These are phyloP conservation scores for Pythium apleroticum DNA, from an alignment of 352 stramenopile genomes.

Conservation along the genomic window DNA sequence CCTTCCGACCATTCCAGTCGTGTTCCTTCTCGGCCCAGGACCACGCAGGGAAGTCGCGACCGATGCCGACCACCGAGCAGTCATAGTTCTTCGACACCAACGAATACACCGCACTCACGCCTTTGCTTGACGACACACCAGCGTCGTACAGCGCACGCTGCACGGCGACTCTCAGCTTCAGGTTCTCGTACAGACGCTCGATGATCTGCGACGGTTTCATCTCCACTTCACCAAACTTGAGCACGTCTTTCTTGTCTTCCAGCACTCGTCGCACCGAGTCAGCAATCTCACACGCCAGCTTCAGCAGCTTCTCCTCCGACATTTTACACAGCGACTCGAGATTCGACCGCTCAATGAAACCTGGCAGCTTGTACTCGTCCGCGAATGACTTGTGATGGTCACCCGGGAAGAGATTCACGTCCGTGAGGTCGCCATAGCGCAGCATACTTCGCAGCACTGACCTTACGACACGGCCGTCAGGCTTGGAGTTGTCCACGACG, in stretches of 20 bases:
- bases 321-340: conserved; percentile 54
- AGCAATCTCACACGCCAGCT: conserved; percentile 64
- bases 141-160: conserved; percentile 65
- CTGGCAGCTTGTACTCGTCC: conserved; percentile 77
- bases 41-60: conserved; percentile 69
- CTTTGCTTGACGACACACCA: conserved; percentile 44
- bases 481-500: conserved; percentile 36
- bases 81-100: conserved; percentile 73
- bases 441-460: conserved; percentile 67
- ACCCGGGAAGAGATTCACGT: conserved; percentile 52
- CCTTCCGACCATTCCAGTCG: conserved; percentile 77
- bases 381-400: conserved; percentile 54
- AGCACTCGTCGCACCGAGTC: conserved; percentile 50
- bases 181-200: conserved; percentile 83
- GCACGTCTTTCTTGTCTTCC: conserved; percentile 67
- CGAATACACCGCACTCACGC: conserved; percentile 47
- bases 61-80: conserved; percentile 58
- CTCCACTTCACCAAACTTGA: conserved; percentile 79
- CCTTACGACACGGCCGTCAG: conserved; percentile 69
- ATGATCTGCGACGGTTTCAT: conserved; percentile 72
- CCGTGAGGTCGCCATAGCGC: conserved; percentile 77
- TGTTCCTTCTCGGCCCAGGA: conserved; percentile 81
- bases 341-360: conserved; percentile 71
- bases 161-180: conserved; percentile 82
- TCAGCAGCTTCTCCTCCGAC: conserved; percentile 49